Evolutionary conservation across 2,329 filamentous ascomycete species (phyloP).

Genomic region (Metarhizium brunneum): DNA sequence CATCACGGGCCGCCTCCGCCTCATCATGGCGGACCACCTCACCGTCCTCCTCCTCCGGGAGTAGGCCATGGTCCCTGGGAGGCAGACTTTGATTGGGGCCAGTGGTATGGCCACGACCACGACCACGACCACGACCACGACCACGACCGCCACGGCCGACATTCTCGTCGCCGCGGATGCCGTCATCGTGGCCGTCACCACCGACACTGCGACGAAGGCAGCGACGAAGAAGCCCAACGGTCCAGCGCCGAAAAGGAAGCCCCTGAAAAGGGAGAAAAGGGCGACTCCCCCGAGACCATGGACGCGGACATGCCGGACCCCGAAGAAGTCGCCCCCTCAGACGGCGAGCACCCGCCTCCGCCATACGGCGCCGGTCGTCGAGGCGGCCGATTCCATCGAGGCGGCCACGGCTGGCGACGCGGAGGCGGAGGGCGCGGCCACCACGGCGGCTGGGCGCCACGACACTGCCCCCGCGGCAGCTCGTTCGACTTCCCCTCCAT

Average conservation of each 20-base stretch:
- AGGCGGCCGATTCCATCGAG: constrained; percentile 12
- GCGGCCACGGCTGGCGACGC: constrained; percentile 8
- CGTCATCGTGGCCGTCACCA: constrained; percentile 8
- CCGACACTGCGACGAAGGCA: constrained; percentile 6
- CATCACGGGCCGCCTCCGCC: background rate
- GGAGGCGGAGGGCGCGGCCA: constrained; percentile 10
- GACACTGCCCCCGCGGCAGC: background rate
- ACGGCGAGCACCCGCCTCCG: constrained; percentile 15
- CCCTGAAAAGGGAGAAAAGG: no score
- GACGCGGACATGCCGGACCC: constrained; percentile 21
- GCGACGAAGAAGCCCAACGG: constrained; percentile 7
- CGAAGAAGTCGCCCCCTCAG: constrained; percentile 22
- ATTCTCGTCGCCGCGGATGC: constrained; percentile 11
- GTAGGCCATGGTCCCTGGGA: constrained; percentile 2
- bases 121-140: constrained; percentile 11
- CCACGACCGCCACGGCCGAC: constrained; percentile 9
- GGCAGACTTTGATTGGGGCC: constrained; percentile 15
- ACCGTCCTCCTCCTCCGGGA: background rate
- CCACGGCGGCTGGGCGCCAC: constrained; percentile 13
- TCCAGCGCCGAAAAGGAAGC: constrained; percentile 17
- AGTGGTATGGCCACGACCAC: constrained; percentile 10
- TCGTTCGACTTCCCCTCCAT: constrained; percentile 30
- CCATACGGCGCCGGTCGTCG: constrained; percentile 11
- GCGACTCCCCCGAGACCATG: no score
- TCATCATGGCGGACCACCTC: background rate